A percentile compares a stretch with the other conserved stretches of the same genome.
These are phyloP conservation scores for Dipteronia sinensis DNA, from an alignment of 345 rosid species.

Conservation along the genomic window DNA sequence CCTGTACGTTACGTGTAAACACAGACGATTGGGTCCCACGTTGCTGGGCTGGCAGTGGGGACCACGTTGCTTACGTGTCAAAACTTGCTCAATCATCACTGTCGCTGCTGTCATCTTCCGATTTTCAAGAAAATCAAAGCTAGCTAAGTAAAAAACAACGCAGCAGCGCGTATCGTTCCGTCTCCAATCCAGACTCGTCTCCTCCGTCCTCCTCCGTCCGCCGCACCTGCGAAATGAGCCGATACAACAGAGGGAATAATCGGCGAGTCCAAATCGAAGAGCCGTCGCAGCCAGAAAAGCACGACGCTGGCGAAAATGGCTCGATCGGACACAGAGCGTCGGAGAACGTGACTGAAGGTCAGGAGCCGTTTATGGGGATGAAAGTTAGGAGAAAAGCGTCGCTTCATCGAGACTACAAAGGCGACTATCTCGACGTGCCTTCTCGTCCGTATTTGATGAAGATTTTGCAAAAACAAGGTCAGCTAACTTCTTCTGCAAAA, in stretches of 20 bases:
- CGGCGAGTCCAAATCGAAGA: slow-evolving; percentile 60
- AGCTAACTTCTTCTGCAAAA: neutral
- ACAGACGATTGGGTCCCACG: neutral
- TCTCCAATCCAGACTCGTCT: slow-evolving; percentile 23
- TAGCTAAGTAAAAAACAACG: neutral
- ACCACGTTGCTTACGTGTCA: slow-evolving; percentile 3
- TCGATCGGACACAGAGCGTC: slow-evolving; percentile 36
- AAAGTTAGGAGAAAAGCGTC: slow-evolving; percentile 86
- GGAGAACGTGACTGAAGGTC: slow-evolving; percentile 56
- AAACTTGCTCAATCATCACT: neutral
- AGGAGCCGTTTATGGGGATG: slow-evolving; percentile 83
- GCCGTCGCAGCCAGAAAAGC: slow-evolving; percentile 28
- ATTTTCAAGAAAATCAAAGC: neutral
- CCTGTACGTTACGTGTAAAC: neutral
- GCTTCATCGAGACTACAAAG: slow-evolving; percentile 69
- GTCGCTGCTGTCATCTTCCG: neutral
- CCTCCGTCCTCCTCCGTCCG: neutral
- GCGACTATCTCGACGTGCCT: slow-evolving; percentile 84
- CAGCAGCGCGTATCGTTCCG: slow-evolving; percentile 1
- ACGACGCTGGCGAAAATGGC: slow-evolving; percentile 35
- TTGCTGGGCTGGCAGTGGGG: neutral
- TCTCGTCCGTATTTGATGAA: slow-evolving; percentile 68
- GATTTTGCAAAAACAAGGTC: slow-evolving; percentile 87
- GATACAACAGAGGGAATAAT: slow-evolving; percentile 25
- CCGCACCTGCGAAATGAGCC: slow-evolving; percentile 35